These are phyloP conservation scores for Penicillium macrosclerotiorum DNA, from an alignment of 495 filamentous ascomycete species.

Conservation along the genomic window DNA sequence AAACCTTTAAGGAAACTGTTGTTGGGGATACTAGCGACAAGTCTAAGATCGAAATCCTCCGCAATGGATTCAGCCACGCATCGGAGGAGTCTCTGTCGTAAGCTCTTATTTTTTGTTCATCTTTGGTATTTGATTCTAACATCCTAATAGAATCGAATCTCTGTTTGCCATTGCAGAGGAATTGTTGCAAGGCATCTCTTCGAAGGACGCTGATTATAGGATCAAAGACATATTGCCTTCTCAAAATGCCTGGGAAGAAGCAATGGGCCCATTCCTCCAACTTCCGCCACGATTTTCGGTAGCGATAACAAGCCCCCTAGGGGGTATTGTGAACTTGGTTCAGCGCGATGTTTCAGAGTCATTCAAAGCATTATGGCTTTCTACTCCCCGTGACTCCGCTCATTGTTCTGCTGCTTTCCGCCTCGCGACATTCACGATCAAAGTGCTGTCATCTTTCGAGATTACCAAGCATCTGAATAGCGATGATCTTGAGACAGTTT, in stretches of 20 bases:
- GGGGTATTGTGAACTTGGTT: conserved; percentile 67
- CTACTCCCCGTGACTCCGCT: conserved; percentile 55
- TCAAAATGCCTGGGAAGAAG: conserved; percentile 44
- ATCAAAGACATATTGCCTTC: conserved; percentile 50
- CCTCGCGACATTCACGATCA: conserved; percentile 64
- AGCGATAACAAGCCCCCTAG: conserved; percentile 68
- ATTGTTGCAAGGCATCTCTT: conserved; percentile 40
- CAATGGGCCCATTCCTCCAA: conserved; percentile 60
- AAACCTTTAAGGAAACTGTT: conserved; percentile 36
- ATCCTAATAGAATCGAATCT: conserved; percentile 53
- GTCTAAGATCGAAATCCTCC: conserved; percentile 51
- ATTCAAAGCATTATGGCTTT: conserved; percentile 24
- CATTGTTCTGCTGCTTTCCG: conserved; percentile 72
- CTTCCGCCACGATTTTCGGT: conserved; percentile 58
- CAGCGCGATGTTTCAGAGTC: conserved; percentile 30
- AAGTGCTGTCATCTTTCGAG: conserved; percentile 46
- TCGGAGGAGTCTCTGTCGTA: conserved; percentile 53
- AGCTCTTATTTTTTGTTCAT: no score
- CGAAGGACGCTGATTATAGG: conserved; percentile 26
- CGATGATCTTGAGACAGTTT: conserved; percentile 35
- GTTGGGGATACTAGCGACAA: conserved; percentile 36
- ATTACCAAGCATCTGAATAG: conserved; percentile 25
- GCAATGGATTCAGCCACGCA: conserved; percentile 48
- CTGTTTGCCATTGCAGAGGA: conserved; percentile 53
- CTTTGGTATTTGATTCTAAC: no score